These are phyloP conservation scores for Niebla homalea DNA, from an alignment of 495 filamentous ascomycete species.

Conservation along the genomic window DNA sequence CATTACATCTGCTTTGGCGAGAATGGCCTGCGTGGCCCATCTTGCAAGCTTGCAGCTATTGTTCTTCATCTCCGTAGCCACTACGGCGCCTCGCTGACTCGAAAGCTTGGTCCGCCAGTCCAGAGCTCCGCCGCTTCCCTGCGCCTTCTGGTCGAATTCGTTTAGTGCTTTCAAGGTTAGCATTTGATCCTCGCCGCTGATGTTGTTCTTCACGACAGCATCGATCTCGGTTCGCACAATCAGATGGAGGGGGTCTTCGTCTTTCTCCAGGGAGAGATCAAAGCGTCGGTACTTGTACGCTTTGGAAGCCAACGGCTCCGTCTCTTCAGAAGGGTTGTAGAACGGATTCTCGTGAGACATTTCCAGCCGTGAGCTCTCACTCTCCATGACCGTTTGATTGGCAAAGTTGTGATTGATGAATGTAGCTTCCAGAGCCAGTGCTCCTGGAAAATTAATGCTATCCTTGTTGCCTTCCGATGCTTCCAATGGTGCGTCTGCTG, in stretches of 20 bases:
- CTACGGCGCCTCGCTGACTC: conserved; percentile 85
- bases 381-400: conserved; percentile 82
- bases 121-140: conserved; percentile 81
- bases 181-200: conserved; percentile 76
- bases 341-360: conserved; percentile 89
- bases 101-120: conserved; percentile 93
- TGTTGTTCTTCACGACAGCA: conserved; percentile 85
- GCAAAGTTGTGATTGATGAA: conserved; percentile 99
- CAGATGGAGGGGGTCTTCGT: conserved; percentile 81
- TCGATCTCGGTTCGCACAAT: conserved; percentile 95
- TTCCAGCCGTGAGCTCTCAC: conserved; percentile 56
- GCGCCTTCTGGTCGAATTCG: conserved; percentile 96
- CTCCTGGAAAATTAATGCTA: conserved; percentile 75
- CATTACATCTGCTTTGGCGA: conserved; percentile 92
- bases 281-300: conserved; percentile 96
- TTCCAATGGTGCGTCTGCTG: conserved; percentile 88
- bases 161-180: conserved; percentile 91
- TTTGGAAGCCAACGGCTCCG: conserved; percentile 84
- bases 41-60: conserved; percentile 94
- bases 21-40: conserved; percentile 91
- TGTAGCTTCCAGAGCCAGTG: conserved; percentile 89
- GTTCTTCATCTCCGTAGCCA: conserved; percentile 99
- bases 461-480: conserved; percentile 87
- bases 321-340: conserved; percentile 88
- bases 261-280: conserved; percentile 80